phyloP scores from a whole-genome alignment of 306 rosid species.

The Lablab purpureus region DNA sequence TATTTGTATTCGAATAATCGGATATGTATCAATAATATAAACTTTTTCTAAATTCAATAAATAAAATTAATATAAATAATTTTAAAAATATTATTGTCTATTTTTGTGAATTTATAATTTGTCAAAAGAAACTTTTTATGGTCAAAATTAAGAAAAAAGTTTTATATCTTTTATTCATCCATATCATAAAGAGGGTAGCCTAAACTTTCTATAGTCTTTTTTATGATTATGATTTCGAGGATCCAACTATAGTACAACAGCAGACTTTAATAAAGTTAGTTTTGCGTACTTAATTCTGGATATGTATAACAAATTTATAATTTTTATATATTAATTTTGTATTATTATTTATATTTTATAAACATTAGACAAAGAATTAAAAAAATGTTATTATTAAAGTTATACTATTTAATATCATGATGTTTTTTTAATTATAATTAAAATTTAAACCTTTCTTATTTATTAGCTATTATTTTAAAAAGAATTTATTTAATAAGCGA shows the following conservation, averaged over 20 bases:
- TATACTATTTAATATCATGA: neutral
- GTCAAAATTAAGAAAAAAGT: neutral
- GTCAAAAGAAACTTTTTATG: neutral
- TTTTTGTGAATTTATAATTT: neutral
- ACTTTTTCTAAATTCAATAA: neutral
- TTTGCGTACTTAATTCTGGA: neutral
- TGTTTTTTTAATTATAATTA: neutral
- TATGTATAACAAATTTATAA: neutral
- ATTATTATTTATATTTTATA: neutral
- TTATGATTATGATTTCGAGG: slow-evolving; percentile 15
- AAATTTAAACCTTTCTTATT: neutral
- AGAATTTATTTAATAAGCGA: neutral
- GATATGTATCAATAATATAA: too few relatives aligned
- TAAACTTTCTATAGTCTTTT: neutral
- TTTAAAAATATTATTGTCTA: neutral
- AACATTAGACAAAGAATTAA: neutral
- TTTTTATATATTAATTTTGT: neutral
- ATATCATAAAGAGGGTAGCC: neutral
- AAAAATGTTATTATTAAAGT: neutral
- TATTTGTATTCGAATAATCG: too few relatives aligned
- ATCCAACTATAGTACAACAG: neutral
- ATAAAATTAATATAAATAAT: too few relatives aligned
- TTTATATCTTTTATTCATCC: neutral
- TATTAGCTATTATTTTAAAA: neutral
- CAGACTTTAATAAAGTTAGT: slow-evolving; percentile 31